Conservation (phyloP, 331 rosid species). For the Acacia pycnantha region DNA sequence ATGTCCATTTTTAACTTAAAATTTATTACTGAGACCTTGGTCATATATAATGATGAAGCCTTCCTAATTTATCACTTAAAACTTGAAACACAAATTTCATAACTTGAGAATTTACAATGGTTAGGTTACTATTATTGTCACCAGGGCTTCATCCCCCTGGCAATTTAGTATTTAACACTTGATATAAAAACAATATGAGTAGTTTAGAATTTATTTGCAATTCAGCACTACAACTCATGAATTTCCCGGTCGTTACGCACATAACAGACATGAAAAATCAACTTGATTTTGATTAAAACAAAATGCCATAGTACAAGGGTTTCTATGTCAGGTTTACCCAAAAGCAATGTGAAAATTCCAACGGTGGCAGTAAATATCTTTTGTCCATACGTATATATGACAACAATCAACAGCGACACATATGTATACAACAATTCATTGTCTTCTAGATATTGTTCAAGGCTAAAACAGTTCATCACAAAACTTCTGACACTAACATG, state of each 20-base stretch:
- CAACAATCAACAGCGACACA: no score
- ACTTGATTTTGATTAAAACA: no score
- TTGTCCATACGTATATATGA: no score
- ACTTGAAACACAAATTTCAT: neutral
- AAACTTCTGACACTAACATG: no score
- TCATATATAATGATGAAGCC: no score
- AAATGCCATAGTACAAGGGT: neutral
- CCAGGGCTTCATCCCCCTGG: neutral
- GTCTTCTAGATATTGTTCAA: no score
- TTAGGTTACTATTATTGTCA: neutral
- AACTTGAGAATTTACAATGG: neutral
- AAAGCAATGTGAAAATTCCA: no score
- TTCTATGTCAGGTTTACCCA: neutral
- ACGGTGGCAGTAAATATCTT: no score
- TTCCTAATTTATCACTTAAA: neutral
- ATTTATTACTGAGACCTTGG: neutral
- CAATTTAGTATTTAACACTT: no score
- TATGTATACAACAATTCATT: no score
- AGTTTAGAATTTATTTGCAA: neutral
- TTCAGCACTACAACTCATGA: neutral
- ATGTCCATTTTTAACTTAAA: neutral
- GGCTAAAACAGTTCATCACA: no score
- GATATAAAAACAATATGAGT: no score
- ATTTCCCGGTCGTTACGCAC: neutral
- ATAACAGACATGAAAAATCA: neutral